Percentiles rank a stretch among this genome's conserved stretches.
Evolutionary conservation across 192 early-diverging fungal genomes (phyloP).

Genomic region (Backusella parvicylindrica): DNA sequence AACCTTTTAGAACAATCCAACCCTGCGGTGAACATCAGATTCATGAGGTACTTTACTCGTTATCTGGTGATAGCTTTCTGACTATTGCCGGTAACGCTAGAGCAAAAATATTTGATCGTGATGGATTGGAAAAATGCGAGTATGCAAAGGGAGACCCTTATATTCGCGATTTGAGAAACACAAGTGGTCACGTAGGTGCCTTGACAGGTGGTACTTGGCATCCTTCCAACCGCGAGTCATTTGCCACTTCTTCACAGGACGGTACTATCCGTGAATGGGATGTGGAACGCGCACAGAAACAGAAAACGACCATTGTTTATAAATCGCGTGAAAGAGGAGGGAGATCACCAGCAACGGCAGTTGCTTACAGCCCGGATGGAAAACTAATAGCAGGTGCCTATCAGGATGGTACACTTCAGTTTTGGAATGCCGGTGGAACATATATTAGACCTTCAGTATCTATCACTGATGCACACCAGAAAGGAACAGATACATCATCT

Average conservation of each 20-base stretch:
- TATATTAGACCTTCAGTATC: slow-evolving; percentile 57
- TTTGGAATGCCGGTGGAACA: slow-evolving; percentile 70
- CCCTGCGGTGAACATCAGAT: slow-evolving; percentile 80
- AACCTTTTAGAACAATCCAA: slow-evolving; percentile 77
- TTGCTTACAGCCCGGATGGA: slow-evolving; percentile 68
- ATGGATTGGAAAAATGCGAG: slow-evolving; percentile 70
- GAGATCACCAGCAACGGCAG: slow-evolving; percentile 65
- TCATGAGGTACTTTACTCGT: slow-evolving; percentile 74
- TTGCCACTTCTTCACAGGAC: slow-evolving; percentile 80
- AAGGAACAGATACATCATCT: slow-evolving; percentile 64
- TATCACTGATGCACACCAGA: slow-evolving; percentile 67
- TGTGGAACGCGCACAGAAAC: slow-evolving; percentile 61
- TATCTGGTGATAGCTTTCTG: slow-evolving; percentile 71
- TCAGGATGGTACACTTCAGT: slow-evolving; percentile 70
- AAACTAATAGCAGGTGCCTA: slow-evolving; percentile 67
- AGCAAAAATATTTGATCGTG: slow-evolving; percentile 74
- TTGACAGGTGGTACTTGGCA: slow-evolving; percentile 81
- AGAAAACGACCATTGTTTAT: slow-evolving; percentile 74
- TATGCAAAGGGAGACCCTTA: slow-evolving; percentile 93
- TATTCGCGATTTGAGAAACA: slow-evolving; percentile 81
- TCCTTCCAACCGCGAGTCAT: slow-evolving; percentile 57
- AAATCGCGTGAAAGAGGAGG: slow-evolving; percentile 71
- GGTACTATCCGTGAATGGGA: slow-evolving; percentile 87
- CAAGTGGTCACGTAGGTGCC: slow-evolving; percentile 80
- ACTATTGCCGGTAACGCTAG: slow-evolving; percentile 73